Conservation (phyloP, 108 stramenopile genomes). For the Asterionellopsis glacialis region DNA sequence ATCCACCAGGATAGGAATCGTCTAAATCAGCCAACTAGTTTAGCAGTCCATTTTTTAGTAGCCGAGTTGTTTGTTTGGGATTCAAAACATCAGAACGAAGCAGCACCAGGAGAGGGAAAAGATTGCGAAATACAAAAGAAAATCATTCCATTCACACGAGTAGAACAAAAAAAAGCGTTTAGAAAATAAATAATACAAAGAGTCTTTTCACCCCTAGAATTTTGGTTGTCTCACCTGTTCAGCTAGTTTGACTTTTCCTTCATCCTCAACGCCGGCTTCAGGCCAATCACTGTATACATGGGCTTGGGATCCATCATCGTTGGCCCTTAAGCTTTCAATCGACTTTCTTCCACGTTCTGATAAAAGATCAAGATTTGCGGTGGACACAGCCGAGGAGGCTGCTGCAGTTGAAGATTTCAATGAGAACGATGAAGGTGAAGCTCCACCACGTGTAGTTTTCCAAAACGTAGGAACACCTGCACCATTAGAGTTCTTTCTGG, state of each 20-base stretch:
- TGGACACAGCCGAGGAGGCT: slow-evolving; percentile 10
- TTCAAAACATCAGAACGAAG: not conserved
- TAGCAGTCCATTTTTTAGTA: not conserved
- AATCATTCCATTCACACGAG: not conserved
- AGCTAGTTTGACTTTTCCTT: slow-evolving; percentile 59
- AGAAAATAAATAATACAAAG: too few species aligned
- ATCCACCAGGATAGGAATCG: slow-evolving; percentile 90
- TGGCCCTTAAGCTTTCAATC: slow-evolving; percentile 45
- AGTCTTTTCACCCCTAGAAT: too few species aligned
- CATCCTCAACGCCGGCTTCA: slow-evolving; percentile 66
- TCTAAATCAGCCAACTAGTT: slow-evolving; percentile 81
- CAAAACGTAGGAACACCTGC: not conserved
- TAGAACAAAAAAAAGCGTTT: too few species aligned
- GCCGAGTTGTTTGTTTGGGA: not conserved
- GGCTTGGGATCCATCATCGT: slow-evolving; percentile 40
- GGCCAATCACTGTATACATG: slow-evolving; percentile 92
- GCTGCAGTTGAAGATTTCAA: not conserved
- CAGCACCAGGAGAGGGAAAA: not conserved
- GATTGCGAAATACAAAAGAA: not conserved
- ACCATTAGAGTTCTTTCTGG: not conserved
- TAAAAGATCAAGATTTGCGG: slow-evolving; percentile 58
- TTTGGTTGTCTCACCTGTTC: slow-evolving; percentile 64
- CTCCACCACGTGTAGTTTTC: not conserved
- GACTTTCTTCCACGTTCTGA: slow-evolving; percentile 60
- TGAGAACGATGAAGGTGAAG: not conserved